Evolutionary conservation across 345 rosid genomes (phyloP), one percentile per base, ranked within the genome.

Genomic region (Linum trigynum): DNA sequence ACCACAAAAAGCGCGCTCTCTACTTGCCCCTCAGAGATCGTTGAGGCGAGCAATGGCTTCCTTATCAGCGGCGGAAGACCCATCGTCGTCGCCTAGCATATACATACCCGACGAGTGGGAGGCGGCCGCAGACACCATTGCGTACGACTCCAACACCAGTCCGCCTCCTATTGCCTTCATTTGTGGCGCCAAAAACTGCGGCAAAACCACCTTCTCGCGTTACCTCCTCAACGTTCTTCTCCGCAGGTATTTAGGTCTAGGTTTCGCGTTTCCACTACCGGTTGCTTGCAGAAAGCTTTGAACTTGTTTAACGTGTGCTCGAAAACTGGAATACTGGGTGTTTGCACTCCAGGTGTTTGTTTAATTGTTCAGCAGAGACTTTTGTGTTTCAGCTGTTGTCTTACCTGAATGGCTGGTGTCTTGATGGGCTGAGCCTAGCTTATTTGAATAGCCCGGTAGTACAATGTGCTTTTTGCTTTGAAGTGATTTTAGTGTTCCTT

Each of bases 161-260:
- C 79, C 74, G 5, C 85, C 91, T 59, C 85, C 84, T 48, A 15
- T 81, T 57, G 78, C 82, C 42, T 72, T 90, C 8, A 61, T 90
- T 9, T 92, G 98, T 23, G 97, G 98, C 48, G 80, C 97, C 64
- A 87, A 82, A 71, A 88, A 88, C 84, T 77, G 81, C 64, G 99
- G 99, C 72, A 86, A 86, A 69, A 78, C 89, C 68, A 90, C 96
- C 23, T 94, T 94, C 77, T 94, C 97, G 10, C 96, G 97, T 64
- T 67, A 75, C 72, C 89, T 94, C 61, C 83, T 94, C 61, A 81
- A 85, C 70, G 65, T 73, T 73, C 97, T 94, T 63, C 96, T 88
- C 61, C 83, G 71, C 62, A 94, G 96, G 95, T 81, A n/a, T 16
- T 38, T 45, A 9, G 0, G 32, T 3, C 15, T 2, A 5, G 0